Percentiles rank a stretch among this genome's conserved stretches.
These are phyloP conservation scores for Ogataea kodamae DNA, from an alignment of 805 yeast genomes.

Conservation along the genomic window DNA sequence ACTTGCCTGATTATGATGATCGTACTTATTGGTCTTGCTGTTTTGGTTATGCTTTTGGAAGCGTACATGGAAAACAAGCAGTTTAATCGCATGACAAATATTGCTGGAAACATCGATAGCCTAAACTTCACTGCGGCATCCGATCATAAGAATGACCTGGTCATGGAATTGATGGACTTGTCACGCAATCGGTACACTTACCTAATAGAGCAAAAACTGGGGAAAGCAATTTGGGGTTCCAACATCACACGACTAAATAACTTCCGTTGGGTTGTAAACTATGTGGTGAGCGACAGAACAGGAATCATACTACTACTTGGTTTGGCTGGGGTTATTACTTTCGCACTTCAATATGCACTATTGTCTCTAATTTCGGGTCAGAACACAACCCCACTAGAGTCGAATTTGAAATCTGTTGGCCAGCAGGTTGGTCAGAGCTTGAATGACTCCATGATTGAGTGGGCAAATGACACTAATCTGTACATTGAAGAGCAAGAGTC, in stretches of 20 bases:
- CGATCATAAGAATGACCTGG: conserved; percentile 13
- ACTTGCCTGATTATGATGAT: conserved; percentile 39
- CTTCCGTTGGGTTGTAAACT: conserved; percentile 44
- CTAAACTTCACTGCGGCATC: conserved; percentile 2
- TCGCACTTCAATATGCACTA: conserved; percentile 52
- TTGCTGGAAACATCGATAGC: conserved; percentile 13
- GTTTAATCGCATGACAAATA: conserved; percentile 44
- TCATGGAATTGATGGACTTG: conserved; percentile 26
- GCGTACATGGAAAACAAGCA: conserved; percentile 41
- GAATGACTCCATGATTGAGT: conserved; percentile 35
- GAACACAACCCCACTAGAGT: conserved; percentile 11
- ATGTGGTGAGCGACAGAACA: conserved; percentile 53
- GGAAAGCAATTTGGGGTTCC: conserved; percentile 13
- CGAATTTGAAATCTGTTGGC: conserved; percentile 11
- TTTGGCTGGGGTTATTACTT: conserved; percentile 51
- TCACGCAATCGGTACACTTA: conserved; percentile 25
- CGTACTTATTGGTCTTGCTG: conserved; percentile 38
- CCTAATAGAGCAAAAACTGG: conserved; percentile 19
- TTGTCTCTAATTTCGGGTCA: conserved; percentile 26
- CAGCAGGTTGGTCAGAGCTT: conserved; percentile 22
- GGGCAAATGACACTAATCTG: conserved; percentile 57
- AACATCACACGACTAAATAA: conserved; percentile 17
- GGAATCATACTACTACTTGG: conserved; percentile 50
- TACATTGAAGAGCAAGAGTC: conserved; percentile 48
- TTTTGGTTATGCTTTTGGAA: conserved; percentile 41